phyloP scores from a whole-genome alignment of 495 filamentous ascomycete genomes.

The Glarea lozoyensis region DNA sequence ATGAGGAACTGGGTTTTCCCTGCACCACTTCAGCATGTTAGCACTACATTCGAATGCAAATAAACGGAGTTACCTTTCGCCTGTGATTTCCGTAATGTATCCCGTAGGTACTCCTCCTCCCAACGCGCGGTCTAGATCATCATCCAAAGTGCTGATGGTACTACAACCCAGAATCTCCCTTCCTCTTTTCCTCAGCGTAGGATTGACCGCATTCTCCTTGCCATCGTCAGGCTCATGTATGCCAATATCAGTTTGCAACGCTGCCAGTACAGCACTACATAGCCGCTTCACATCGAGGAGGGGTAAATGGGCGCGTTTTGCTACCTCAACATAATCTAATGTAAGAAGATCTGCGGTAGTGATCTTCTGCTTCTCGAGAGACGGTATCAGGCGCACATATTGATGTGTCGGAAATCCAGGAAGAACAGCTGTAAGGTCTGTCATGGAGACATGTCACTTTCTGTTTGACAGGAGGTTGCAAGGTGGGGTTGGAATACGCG shows the following conservation, averaged over 20 bases:
- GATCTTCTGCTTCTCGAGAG: conserved; percentile 64
- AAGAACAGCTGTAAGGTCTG: conserved; percentile 78
- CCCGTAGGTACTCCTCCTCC: conserved; percentile 79
- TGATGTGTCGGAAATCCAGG: conserved; percentile 63
- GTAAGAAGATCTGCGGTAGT: conserved; percentile 80
- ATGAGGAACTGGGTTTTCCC: conserved; percentile 95
- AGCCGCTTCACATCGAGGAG: conserved; percentile 69
- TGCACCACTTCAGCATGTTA: conserved; percentile 50
- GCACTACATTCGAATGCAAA: background rate
- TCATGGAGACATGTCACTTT: conserved; percentile 44
- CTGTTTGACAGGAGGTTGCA: background rate
- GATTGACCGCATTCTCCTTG: background rate
- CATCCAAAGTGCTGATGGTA: conserved; percentile 74
- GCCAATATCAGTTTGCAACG: conserved; percentile 58
- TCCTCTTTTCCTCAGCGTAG: conserved; percentile 25
- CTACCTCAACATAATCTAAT: conserved; percentile 73
- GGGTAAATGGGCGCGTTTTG: conserved; percentile 76
- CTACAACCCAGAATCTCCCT: conserved; percentile 29
- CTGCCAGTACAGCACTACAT: conserved; percentile 49
- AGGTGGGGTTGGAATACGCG: background rate
- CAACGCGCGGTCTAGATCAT: conserved; percentile 61
- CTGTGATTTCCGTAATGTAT: conserved; percentile 82
- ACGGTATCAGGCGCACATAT: conserved; percentile 67
- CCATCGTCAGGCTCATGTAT: conserved; percentile 19
- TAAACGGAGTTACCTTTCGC: conserved; percentile 57